These are phyloP conservation scores for Flaveria bidentis DNA, from an alignment of 129 eudicot species.

Conservation along the genomic window DNA sequence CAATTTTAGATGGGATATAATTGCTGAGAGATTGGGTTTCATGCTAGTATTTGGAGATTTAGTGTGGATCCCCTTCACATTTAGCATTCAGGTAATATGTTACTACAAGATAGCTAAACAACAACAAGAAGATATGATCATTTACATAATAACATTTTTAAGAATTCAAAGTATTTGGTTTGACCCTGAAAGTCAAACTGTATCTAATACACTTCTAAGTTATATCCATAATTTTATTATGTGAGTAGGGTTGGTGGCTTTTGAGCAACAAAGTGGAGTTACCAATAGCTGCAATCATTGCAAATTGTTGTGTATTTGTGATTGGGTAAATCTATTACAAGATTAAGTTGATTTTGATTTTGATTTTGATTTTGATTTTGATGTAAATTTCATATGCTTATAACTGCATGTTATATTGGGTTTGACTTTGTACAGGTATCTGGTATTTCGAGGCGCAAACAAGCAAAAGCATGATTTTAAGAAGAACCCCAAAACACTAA, in stretches of 20 bases:
- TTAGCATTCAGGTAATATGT: constrained; percentile 88
- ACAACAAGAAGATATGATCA: background rate
- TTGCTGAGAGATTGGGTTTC: constrained; percentile 96
- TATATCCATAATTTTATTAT: background rate
- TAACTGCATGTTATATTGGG: background rate
- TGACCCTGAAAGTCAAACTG: constrained; percentile 20
- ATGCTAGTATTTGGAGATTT: constrained; percentile 98
- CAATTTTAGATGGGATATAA: constrained; percentile 89
- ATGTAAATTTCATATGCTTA: constrained; percentile 23
- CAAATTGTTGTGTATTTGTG: constrained; percentile 72
- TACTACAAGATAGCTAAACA: constrained; percentile 1
- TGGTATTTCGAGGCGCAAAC: constrained; percentile 93
- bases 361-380: background rate
- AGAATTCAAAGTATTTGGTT: background rate
- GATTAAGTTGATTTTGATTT: background rate
- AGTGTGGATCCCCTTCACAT: constrained; percentile 97
- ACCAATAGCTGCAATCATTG: constrained; percentile 71
- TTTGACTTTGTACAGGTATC: constrained; percentile 48
- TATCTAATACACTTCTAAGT: background rate
- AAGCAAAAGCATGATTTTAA: constrained; percentile 89
- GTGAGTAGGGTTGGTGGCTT: constrained; percentile 94
- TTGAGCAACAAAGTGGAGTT: constrained; percentile 72
- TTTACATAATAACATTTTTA: background rate
- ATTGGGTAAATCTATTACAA: constrained; percentile 59
- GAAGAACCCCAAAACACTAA: constrained; percentile 84